Base-by-base conservation (phyloP, 2,329 filamentous ascomycete genomes). In the Diaporthe humulicola region DNA sequence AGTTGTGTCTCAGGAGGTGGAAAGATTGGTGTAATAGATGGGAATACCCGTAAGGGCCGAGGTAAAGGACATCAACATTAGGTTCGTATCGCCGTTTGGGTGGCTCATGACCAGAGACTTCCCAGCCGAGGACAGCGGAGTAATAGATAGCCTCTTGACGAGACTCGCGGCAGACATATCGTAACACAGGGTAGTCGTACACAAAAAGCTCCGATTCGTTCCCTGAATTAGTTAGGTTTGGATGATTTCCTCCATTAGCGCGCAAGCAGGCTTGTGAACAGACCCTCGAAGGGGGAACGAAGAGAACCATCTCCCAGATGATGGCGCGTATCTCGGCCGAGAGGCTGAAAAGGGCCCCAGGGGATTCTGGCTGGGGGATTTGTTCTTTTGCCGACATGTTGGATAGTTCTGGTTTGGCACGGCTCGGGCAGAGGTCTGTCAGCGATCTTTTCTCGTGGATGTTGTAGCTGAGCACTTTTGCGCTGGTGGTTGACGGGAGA, bases 1-100 rank as follows among this genome's bases (percentile, higher is more conserved):
- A 10, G n/a, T 1, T 4, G 2, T 14, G 10, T 5, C 5, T 52
- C n/a, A 52, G 48, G 12, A 52, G n/a, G 10, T 1, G 10, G 7
- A 3, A 14, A 14, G n/a, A 14, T 9, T 5, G 10, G 22, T 4
- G 28, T 9, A 52, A 7, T n/a, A 15, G 14, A 0, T 14, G 2
- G 1, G 2, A 14, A 9, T 14, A 52, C 15, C 14, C 48, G 6
- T 6, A 6, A 5, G 12, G 0, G 3, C 10, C 2, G 14, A 33
- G 40, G 28, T 64, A 64, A 22, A 64, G 60, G 7, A 48, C 8
- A 10, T 33, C 40, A 22, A 30, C 3, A n/a, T 22, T 9, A 19
- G 60, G 28, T 10, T 45, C 5, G 28, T 64, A 64, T 28, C 1
- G 4, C 22, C 60, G 42, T 22, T 30, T 48, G 9, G 60, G 60